Conservation (phyloP, 768 basidiomycete species). For the Collybia sp. region DNA sequence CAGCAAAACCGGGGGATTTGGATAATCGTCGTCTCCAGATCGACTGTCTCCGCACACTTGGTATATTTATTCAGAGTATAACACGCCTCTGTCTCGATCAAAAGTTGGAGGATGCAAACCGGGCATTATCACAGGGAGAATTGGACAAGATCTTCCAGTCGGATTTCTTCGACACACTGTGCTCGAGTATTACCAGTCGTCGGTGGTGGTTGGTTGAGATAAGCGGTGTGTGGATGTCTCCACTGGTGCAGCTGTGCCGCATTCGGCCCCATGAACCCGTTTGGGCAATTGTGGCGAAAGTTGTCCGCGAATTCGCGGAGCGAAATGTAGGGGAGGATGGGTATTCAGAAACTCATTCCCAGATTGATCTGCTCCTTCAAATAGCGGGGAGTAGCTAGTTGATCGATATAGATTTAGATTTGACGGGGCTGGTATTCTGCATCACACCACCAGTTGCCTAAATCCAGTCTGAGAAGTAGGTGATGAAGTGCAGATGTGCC, state of each 20-base stretch:
- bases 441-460: slow-evolving; percentile 55
- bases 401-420: background rate
- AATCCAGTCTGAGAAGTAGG: slow-evolving; percentile 47
- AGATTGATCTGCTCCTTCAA: background rate
- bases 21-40: slow-evolving; percentile 33
- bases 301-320: slow-evolving; percentile 14
- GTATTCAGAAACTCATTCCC: background rate
- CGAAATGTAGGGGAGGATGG: background rate
- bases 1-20: slow-evolving; percentile 25
- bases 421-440: slow-evolving; percentile 5
- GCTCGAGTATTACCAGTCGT: slow-evolving; percentile 20
- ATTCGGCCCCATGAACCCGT: slow-evolving; percentile 24
- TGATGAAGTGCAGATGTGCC: slow-evolving; percentile 52
- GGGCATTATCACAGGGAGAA: slow-evolving; percentile 4
- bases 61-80: slow-evolving; percentile 26
- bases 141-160: slow-evolving; percentile 29
- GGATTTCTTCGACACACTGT: slow-evolving; percentile 32
- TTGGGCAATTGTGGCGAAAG: slow-evolving; percentile 26
- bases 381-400: background rate
- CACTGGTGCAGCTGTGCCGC: slow-evolving; percentile 27
- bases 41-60: slow-evolving; percentile 32
- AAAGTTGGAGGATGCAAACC: background rate
- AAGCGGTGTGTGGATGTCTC: slow-evolving; percentile 29
- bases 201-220: slow-evolving; percentile 36
- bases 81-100: slow-evolving; percentile 8